Conservation (phyloP, 1,139 yeast species). For the Taphrina confusa region DNA sequence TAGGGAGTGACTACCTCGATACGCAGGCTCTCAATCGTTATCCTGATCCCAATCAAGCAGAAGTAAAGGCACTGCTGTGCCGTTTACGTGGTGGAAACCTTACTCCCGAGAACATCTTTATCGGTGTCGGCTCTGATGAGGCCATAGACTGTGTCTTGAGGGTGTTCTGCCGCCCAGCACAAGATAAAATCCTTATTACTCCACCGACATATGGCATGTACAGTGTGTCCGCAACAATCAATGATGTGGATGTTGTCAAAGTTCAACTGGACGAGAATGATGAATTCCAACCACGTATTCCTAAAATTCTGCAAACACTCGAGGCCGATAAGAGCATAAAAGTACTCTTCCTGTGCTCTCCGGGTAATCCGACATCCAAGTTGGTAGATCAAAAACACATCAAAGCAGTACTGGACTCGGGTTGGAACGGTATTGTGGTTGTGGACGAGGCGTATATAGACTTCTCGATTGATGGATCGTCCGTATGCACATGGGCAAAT, state of each 20-base stretch:
- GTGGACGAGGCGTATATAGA: slow-evolving; percentile 96
- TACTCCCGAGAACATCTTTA: slow-evolving; percentile 69
- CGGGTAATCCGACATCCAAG: slow-evolving; percentile 95
- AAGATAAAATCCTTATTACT: slow-evolving; percentile 76
- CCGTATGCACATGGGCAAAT: slow-evolving; percentile 78
- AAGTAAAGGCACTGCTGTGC: slow-evolving; percentile 69
- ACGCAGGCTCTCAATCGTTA: slow-evolving; percentile 72
- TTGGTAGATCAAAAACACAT: slow-evolving; percentile 56
- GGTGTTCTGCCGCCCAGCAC: slow-evolving; percentile 78
- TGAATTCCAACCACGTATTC: slow-evolving; percentile 46
- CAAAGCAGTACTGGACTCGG: slow-evolving; percentile 54
- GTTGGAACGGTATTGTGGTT: slow-evolving; percentile 77
- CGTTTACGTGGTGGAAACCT: slow-evolving; percentile 66
- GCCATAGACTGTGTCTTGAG: slow-evolving; percentile 86
- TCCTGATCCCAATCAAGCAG: slow-evolving; percentile 95
- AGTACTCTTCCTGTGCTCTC: slow-evolving; percentile 83
- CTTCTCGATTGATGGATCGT: slow-evolving; percentile 62
- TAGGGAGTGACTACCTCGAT: slow-evolving; percentile 48
- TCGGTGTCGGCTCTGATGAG: slow-evolving; percentile 98
- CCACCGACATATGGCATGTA: slow-evolving; percentile 99
- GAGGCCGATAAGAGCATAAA: slow-evolving; percentile 58
- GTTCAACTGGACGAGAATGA: slow-evolving; percentile 63
- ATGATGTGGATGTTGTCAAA: slow-evolving; percentile 74
- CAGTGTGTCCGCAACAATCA: slow-evolving; percentile 81
- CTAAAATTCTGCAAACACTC: slow-evolving; percentile 49